Evolutionary conservation across 768 basidiomycete genomes (phyloP).

Genomic region (Trametopsis cervina): DNA sequence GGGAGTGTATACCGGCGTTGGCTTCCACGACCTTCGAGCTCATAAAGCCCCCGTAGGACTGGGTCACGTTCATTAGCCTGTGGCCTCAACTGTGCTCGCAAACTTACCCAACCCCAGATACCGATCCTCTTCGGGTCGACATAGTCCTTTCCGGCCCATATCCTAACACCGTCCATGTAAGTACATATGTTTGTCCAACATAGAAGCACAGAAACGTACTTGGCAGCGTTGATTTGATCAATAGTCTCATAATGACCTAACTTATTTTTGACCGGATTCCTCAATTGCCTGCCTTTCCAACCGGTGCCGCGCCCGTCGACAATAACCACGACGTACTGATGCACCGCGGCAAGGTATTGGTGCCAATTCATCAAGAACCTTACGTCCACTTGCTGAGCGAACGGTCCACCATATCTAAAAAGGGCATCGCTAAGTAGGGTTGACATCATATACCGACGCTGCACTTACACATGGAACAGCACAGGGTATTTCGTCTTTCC

Average conservation of each 20-base stretch:
- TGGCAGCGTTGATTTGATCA: conserved; percentile 88
- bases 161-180: conserved; percentile 29
- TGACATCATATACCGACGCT: conserved; percentile 4
- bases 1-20: conserved; percentile 79
- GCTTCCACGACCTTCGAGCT: conserved; percentile 89
- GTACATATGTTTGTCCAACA: conserved; percentile 1
- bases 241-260: conserved; percentile 84
- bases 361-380: conserved; percentile 77
- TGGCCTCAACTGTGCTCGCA: neutral
- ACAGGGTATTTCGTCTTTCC: conserved; percentile 97
- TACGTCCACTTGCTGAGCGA: conserved; percentile 69
- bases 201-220: conserved; percentile 36
- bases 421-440: neutral
- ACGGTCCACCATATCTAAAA: conserved; percentile 83
- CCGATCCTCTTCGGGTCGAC: conserved; percentile 87
- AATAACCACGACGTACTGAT: conserved; percentile 79
- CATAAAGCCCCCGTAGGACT: conserved; percentile 98
- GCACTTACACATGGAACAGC: conserved; percentile 69
- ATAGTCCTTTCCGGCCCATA: conserved; percentile 83
- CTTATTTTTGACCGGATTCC: conserved; percentile 85
- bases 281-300: conserved; percentile 74
- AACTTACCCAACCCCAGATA: conserved; percentile 94
- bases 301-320: conserved; percentile 96
- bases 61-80: neutral
- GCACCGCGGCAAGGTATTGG: conserved; percentile 71